A percentile compares a stretch with the other conserved stretches of the same genome.
These are phyloP conservation scores for Pseudocercospora crystallina DNA, from an alignment of 2,329 filamentous ascomycete genomes.

Conservation along the genomic window DNA sequence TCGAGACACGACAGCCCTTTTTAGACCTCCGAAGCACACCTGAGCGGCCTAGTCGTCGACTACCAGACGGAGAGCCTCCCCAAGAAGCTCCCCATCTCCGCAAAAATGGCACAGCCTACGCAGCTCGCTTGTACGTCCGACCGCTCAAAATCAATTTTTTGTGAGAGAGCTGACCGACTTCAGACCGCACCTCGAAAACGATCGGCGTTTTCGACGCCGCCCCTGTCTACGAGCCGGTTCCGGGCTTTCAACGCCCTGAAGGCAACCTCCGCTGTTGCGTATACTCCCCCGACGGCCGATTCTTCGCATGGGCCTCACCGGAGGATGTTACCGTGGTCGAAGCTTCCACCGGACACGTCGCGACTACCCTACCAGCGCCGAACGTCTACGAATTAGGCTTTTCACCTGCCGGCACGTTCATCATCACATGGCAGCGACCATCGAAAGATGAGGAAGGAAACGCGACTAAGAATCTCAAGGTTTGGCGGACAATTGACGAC, in stretches of 20 bases:
- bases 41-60: no score
- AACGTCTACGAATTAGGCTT: conserved; percentile 95
- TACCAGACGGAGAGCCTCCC: background rate
- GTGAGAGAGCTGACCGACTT: conserved; percentile 11
- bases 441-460: conserved; percentile 91
- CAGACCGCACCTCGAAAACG: conserved; percentile 89
- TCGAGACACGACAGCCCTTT: background rate
- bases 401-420: conserved; percentile 84
- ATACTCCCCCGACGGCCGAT: conserved; percentile 94
- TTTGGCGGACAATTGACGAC: conserved; percentile 83
- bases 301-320: conserved; percentile 90
- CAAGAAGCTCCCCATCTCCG: conserved; percentile 59
- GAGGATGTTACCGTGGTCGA: conserved; percentile 86
- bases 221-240: conserved; percentile 79
- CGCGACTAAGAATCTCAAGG: conserved; percentile 92
- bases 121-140: conserved; percentile 77
- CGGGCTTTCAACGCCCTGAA: conserved; percentile 80
- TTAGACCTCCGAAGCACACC: background rate
- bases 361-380: conserved; percentile 72
- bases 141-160: background rate
- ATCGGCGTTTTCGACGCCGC: conserved; percentile 92
- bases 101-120: conserved; percentile 89
- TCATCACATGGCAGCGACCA: conserved; percentile 95
- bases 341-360: conserved; percentile 69
- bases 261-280: conserved; percentile 91